Percentiles rank a stretch among this genome's conserved stretches.
Evolutionary conservation across 2,329 filamentous ascomycete genomes (phyloP).

Genomic region (Chaetomiaceae sp.): DNA sequence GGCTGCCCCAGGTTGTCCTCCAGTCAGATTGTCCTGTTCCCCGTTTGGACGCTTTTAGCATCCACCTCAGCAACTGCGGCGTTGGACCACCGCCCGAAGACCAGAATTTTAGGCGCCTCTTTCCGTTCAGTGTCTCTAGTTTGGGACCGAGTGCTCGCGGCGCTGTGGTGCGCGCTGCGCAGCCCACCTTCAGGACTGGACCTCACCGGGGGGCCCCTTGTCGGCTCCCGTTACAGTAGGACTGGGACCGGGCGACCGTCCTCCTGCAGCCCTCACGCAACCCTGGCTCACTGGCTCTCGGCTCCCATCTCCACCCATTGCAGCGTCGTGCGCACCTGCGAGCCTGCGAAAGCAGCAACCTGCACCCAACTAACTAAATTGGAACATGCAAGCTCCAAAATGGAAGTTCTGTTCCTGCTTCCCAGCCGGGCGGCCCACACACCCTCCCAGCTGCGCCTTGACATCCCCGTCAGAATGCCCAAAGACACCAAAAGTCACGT

Average conservation of each 20-base stretch:
- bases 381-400: conserved; percentile 5
- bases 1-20: conserved; percentile 14
- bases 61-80: conserved; percentile 9
- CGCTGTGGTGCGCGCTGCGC: conserved; percentile 6
- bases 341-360: conserved; percentile 3
- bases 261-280: no score
- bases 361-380: not conserved
- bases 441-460: conserved; percentile 21
- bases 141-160: conserved; percentile 1
- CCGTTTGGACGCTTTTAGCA: conserved; percentile 6
- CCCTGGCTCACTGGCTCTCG: not conserved
- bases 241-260: not conserved
- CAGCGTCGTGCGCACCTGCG: conserved; percentile 20
- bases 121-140: not conserved
- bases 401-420: conserved; percentile 21
- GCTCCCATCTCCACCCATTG: not conserved
- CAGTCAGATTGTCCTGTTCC: conserved; percentile 13
- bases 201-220: conserved; percentile 5
- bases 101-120: not conserved
- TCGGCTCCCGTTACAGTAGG: conserved; percentile 5
- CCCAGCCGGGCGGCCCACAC: conserved; percentile 12
- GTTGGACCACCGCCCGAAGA: not conserved
- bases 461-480: conserved; percentile 18
- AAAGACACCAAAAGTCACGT: conserved; percentile 10
- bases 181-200: conserved; percentile 5